These are phyloP conservation scores for Macrophomina phaseolina DNA, from an alignment of 2,329 filamentous ascomycete genomes.

Conservation along the genomic window DNA sequence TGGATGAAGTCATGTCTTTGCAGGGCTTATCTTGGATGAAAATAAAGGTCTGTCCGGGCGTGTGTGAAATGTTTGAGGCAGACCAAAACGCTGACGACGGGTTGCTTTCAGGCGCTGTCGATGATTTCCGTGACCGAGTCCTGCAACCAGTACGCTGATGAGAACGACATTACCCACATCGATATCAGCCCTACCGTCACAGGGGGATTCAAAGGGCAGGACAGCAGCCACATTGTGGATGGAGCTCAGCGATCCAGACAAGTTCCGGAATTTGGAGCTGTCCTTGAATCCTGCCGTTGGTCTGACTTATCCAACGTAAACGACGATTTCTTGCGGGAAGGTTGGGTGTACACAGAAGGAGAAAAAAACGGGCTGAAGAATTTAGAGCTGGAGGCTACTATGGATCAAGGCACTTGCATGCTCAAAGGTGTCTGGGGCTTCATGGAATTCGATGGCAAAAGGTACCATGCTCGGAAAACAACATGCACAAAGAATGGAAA, in stretches of 20 bases:
- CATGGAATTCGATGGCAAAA: background rate
- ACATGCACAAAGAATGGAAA: background rate
- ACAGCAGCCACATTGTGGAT: background rate
- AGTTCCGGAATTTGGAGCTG: background rate
- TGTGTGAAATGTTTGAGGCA: too few relatives aligned
- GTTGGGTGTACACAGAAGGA: background rate
- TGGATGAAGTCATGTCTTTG: constrained; percentile 5
- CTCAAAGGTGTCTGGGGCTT: constrained; percentile 10
- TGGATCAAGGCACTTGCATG: background rate
- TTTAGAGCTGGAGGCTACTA: background rate
- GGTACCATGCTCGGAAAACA: constrained; percentile 7
- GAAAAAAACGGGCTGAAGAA: background rate
- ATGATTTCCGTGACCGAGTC: background rate
- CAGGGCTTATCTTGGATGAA: constrained; percentile 3
- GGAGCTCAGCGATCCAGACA: background rate
- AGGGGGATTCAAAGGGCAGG: constrained; percentile 4
- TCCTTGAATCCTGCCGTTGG: background rate
- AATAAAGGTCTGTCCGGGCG: background rate
- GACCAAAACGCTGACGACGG: background rate
- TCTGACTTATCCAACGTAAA: background rate
- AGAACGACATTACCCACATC: background rate
- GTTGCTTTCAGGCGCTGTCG: background rate
- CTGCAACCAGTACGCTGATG: background rate
- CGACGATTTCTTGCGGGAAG: background rate
- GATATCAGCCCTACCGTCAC: background rate